Evolutionary conservation across 2,329 filamentous ascomycete species (phyloP).

Genomic region (Cadophora sp.): DNA sequence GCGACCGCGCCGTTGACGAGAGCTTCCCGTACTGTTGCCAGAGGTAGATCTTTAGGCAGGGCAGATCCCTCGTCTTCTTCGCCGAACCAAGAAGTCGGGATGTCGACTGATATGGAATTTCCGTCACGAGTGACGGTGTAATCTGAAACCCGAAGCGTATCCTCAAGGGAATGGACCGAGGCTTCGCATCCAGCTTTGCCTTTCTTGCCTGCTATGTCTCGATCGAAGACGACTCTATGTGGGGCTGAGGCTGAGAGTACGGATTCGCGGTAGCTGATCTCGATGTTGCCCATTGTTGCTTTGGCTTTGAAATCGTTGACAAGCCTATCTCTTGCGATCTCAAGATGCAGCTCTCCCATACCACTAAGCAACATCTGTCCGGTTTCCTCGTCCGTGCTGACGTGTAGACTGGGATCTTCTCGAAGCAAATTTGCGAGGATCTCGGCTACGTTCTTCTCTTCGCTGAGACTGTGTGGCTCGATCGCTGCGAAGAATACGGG

Average conservation of each 20-base stretch:
- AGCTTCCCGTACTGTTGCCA: slow-evolving; percentile 55
- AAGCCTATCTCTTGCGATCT: slow-evolving; percentile 88
- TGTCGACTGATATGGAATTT: slow-evolving; percentile 69
- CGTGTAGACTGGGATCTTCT: slow-evolving; percentile 91
- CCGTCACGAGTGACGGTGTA: slow-evolving; percentile 65
- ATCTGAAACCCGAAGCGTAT: slow-evolving; percentile 48
- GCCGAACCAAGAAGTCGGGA: slow-evolving; percentile 42
- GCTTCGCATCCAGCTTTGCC: slow-evolving; percentile 80
- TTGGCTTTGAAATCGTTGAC: slow-evolving; percentile 89
- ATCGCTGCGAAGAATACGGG: slow-evolving; percentile 97
- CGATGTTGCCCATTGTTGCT: slow-evolving; percentile 85
- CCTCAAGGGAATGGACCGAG: slow-evolving; percentile 65
- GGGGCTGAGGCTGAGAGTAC: slow-evolving; percentile 63
- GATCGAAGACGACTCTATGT: slow-evolving; percentile 73
- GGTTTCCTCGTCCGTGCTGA: slow-evolving; percentile 84
- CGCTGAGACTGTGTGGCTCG: slow-evolving; percentile 78
- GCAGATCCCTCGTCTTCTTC: slow-evolving; percentile 48
- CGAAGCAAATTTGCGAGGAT: slow-evolving; percentile 80
- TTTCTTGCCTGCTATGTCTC: slow-evolving; percentile 78
- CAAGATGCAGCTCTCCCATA: slow-evolving; percentile 95
- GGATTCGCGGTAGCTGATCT: slow-evolving; percentile 94
- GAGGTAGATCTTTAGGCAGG: slow-evolving; percentile 59
- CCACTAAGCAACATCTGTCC: slow-evolving; percentile 93
- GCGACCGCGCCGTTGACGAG: slow-evolving; percentile 83
- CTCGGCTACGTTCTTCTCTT: slow-evolving; percentile 80